Base-by-base conservation (phyloP, 768 basidiomycete species). In the Mycena alexandri region DNA sequence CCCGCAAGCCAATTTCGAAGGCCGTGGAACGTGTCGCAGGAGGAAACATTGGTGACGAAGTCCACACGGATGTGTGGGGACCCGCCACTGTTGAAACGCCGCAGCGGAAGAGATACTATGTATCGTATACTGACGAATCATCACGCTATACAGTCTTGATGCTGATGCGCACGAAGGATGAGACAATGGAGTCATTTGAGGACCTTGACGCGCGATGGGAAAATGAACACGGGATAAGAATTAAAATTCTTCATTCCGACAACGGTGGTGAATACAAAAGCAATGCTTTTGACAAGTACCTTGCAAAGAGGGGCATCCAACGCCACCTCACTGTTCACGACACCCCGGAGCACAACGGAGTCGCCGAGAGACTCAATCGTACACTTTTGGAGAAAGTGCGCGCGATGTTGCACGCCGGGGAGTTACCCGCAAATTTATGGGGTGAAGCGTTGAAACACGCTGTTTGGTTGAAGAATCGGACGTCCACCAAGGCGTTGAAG, bases 371-470 rank as follows among this genome's bases (percentile, higher is more conserved):
- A 11, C 72, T 77, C 25, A 83, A 79, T 47, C 67, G 78, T 10
- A 76, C 72, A 0, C 48, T 79, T 8, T n/a, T 79, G 1, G 77
- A 84, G 52, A 60, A 72, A 9, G 74, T 79, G 0, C 74, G 75
- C 0, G 79, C 83, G 0, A 67, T 86, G 68, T 63, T 84, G 5
- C 78, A 82, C 63, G 71, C 68, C 0, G 74, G 76, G n/a, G 72
- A 76, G 0, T 59, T 85, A 1, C 83, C 82, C 0, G 68, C 65
- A 13, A 70, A 36, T 33, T 72, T 85, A 0, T 86, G 83, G 84
- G 80, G n/a, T 77, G 76, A 84, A 34, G 81, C 80, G 0, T 71
- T 79, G 0, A 58, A 56, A 3, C 76, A 84, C 61, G 78, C 75
- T 0, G 73, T 79, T 0, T 84, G 81, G 76, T 33, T 85, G 25